These are phyloP conservation scores for Populus hybrid DNA, from an alignment of 441 rosid genomes.

Conservation along the genomic window DNA sequence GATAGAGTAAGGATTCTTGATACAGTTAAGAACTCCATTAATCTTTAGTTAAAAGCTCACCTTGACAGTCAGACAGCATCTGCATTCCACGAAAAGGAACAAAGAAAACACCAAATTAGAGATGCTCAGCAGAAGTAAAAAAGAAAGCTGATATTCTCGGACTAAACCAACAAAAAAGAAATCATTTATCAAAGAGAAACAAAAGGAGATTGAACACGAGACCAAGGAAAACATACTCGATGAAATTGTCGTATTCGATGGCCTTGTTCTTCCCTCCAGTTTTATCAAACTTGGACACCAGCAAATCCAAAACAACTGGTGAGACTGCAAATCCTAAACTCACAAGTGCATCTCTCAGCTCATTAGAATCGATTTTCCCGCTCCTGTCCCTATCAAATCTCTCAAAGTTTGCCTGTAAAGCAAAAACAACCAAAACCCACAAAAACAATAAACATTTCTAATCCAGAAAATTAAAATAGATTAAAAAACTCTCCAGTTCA, in stretches of 20 bases:
- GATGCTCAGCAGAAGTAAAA: neutral
- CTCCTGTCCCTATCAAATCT: slow-evolving; percentile 79
- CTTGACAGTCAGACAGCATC: slow-evolving; percentile 96
- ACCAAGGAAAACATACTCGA: slow-evolving; percentile 52
- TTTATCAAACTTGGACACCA: slow-evolving; percentile 82
- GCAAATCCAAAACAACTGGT: slow-evolving; percentile 62
- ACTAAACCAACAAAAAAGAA: neutral
- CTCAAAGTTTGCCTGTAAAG: slow-evolving; percentile 61
- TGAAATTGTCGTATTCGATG: slow-evolving; percentile 89
- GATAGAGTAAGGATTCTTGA: neutral
- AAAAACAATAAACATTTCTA: neutral
- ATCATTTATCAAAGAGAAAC: neutral
- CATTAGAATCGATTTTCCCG: slow-evolving; percentile 66
- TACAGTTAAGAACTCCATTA: neutral
- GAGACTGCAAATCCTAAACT: slow-evolving; percentile 76
- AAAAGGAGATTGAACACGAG: neutral
- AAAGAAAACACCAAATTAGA: slow-evolving; percentile 2
- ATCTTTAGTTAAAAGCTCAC: slow-evolving; percentile 32
- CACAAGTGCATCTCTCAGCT: slow-evolving; percentile 74
- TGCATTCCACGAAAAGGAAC: slow-evolving; percentile 26
- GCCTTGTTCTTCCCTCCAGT: slow-evolving; percentile 65
- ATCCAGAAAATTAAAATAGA: neutral
- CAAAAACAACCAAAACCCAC: neutral
- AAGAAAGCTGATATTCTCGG: neutral
- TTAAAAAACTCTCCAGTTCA: neutral